Evolutionary conservation across 2,329 filamentous ascomycete genomes (phyloP), one percentile per base, ranked within the genome.

Genomic region (Geosmithia morbida): DNA sequence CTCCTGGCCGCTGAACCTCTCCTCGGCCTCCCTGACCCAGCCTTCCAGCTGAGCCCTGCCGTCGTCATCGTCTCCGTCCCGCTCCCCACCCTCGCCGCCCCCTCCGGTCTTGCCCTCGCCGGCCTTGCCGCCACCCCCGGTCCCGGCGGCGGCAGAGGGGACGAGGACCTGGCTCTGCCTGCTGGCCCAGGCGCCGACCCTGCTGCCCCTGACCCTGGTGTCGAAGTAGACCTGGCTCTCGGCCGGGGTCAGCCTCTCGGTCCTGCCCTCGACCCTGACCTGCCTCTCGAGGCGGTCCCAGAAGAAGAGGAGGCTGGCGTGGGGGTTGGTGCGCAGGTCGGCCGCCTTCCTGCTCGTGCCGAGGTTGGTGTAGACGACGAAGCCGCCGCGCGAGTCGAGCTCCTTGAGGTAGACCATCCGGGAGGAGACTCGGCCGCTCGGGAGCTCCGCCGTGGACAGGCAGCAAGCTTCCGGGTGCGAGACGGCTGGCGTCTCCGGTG

Each of bases 361-460:
- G 69, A 89, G 90, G 65, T 98, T 98, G 59, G 79, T 85, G 72
- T 97, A 98, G 45, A 98, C 73, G 42, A 97, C 87, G 66, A 94
- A 98, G 16, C 89, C 88, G 18, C 62, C 65, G 22, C 5, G 64
- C 56, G 47, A 71, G 63, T 97, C 89, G 20, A 97, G 79, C 70
- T 97, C 92, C 67, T 98, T 98, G 54, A 98, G 75, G 66, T 97
- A 98, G 39, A 98, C 87, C 55, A 87, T 75, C 50, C 92, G 86
- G 3, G 86, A 82, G 44, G 81, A 87, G 18, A 97, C 85, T 44
- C 85, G 81, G 51, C 92, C 92, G 0, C 80, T 85, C 2, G 90
- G 90, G 4, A 97, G 74, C 20, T 74, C 70, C 0, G 89, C 88
- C 1, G 92, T 98, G 3, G 88, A 84, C 1, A 98, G 72, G 2